A percentile compares a stretch with the other conserved stretches of the same genome.
Conservation (phyloP, 768 basidiomycete genomes). For the Mrakia gelida region DNA sequence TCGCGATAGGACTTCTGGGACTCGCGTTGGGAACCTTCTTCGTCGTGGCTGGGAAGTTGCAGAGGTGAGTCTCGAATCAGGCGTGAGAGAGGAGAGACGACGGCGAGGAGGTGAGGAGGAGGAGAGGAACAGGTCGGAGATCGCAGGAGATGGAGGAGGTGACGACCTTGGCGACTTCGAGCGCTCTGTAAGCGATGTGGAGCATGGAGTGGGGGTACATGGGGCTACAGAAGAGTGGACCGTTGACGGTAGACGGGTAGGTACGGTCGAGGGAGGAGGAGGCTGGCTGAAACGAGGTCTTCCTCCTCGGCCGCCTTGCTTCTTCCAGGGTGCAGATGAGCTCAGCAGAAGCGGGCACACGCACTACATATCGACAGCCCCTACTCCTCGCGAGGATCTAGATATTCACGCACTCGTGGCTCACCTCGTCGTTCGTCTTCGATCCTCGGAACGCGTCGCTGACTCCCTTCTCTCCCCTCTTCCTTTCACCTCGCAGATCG, state of each 20-base stretch:
- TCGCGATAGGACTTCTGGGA: conserved; percentile 14
- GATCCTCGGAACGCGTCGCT: not conserved
- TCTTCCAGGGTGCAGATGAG: too few relatives aligned
- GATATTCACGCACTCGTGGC: too few relatives aligned
- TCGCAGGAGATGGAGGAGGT: too few relatives aligned
- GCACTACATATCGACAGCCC: too few relatives aligned
- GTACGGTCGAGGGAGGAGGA: not conserved
- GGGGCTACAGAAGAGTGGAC: too few relatives aligned
- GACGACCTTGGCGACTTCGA: too few relatives aligned
- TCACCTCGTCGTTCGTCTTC: not conserved
- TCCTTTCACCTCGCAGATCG: not conserved
- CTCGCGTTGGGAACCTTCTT: conserved; percentile 17
- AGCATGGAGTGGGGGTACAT: too few relatives aligned
- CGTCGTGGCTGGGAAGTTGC: conserved; percentile 1
- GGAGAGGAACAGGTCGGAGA: not conserved
- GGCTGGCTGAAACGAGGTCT: not conserved
- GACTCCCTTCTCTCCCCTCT: not conserved
- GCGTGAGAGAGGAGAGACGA: not conserved
- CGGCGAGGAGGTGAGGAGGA: not conserved
- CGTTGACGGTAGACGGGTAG: not conserved
- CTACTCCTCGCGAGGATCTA: too few relatives aligned
- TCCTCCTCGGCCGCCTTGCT: too few relatives aligned
- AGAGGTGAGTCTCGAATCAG: not conserved
- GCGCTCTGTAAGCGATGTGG: too few relatives aligned
- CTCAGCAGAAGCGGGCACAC: too few relatives aligned